phyloP scores from a whole-genome alignment of 208 protist species.

The Entamoeba invadens region DNA sequence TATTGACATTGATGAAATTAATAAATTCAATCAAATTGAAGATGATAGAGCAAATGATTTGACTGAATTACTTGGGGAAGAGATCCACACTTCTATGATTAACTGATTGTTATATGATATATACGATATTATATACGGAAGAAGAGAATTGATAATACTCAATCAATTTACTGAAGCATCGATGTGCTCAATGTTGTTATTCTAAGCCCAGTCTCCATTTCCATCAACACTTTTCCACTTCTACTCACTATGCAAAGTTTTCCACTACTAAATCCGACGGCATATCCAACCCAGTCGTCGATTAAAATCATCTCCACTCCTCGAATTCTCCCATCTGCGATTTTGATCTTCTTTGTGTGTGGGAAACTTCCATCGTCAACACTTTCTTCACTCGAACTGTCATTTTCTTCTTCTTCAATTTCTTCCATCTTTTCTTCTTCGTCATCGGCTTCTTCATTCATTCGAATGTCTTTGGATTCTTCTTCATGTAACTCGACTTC shows the following conservation, averaged over 20 bases:
- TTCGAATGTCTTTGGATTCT: not conserved
- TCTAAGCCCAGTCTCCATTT: not conserved
- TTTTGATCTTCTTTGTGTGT: not conserved
- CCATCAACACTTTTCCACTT: not conserved
- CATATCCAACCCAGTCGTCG: not conserved
- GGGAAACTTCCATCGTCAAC: not conserved
- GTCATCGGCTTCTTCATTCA: not conserved
- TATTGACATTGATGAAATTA: too few relatives aligned
- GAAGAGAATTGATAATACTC: too few relatives aligned
- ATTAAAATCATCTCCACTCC: not conserved
- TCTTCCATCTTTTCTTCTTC: not conserved
- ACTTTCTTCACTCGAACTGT: not conserved
- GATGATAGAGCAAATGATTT: too few relatives aligned
- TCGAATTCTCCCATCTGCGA: not conserved
- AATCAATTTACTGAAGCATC: too few relatives aligned
- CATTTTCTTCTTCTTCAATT: not conserved
- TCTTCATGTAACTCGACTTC: not conserved
- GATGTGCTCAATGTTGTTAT: not conserved
- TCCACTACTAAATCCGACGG: not conserved
- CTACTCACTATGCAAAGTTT: not conserved
- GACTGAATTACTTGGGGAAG: too few relatives aligned
- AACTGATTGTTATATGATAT: too few relatives aligned
- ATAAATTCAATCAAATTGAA: too few relatives aligned
- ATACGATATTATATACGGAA: too few relatives aligned
- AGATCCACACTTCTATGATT: too few relatives aligned